Conservation (phyloP, 2,329 filamentous ascomycete genomes). For the Aureobasidium vineae region DNA sequence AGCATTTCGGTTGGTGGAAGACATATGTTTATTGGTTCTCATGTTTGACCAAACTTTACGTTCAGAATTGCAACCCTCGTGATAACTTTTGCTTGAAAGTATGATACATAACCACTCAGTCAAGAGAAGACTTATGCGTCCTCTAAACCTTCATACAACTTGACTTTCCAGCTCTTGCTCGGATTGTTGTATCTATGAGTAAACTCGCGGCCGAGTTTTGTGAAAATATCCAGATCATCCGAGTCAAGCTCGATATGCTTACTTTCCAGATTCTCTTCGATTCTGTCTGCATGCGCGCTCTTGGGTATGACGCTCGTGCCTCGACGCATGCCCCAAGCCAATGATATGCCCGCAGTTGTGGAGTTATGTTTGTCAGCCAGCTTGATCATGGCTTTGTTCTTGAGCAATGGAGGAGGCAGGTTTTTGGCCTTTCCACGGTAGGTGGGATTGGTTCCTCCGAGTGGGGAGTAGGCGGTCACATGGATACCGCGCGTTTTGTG, state of each 20-base stretch:
- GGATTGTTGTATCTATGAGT: slow-evolving; percentile 45
- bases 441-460: slow-evolving; percentile 49
- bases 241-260: slow-evolving; percentile 40
- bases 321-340: slow-evolving; percentile 52
- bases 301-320: slow-evolving; percentile 55
- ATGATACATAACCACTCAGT: not conserved
- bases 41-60: no score
- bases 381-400: slow-evolving; percentile 44
- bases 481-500: slow-evolving; percentile 53
- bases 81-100: not conserved
- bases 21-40: not conserved
- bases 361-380: slow-evolving; percentile 45
- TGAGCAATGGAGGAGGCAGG: slow-evolving; percentile 40
- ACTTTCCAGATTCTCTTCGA: slow-evolving; percentile 48
- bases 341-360: slow-evolving; percentile 47
- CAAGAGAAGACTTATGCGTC: slow-evolving; percentile 15
- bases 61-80: no score
- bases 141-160: slow-evolving; percentile 47
- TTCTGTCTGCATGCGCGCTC: slow-evolving; percentile 45
- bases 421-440: slow-evolving; percentile 39
- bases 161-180: slow-evolving; percentile 43
- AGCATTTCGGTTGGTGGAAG: not conserved
- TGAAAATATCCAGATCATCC: slow-evolving; percentile 41
- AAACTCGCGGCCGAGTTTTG: slow-evolving; percentile 39
- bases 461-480: slow-evolving; percentile 53